phyloP scores from a whole-genome alignment of 192 early-diverging fungal species.

The Chytriomyces hyalinus region DNA sequence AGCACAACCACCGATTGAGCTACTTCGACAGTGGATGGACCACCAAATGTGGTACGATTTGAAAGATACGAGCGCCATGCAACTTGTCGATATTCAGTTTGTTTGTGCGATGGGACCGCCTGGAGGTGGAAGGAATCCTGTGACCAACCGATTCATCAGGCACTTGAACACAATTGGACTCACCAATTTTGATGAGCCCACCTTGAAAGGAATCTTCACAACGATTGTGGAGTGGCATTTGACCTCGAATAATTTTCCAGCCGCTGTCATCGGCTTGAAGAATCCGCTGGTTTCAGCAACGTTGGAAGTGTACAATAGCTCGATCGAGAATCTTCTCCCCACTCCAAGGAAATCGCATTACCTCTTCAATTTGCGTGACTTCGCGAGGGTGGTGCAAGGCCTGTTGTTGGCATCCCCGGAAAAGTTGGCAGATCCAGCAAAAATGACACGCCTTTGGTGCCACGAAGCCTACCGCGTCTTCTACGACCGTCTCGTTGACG shows the following conservation, averaged over 20 bases:
- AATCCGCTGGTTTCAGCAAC: conserved; percentile 49
- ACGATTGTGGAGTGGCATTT: conserved; percentile 67
- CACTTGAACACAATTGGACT: conserved; percentile 64
- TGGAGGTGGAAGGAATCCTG: conserved; percentile 63
- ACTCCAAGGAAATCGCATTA: conserved; percentile 67
- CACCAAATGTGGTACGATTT: conserved; percentile 59
- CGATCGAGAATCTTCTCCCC: conserved; percentile 60
- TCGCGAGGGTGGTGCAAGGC: conserved; percentile 64
- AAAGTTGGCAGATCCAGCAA: conserved; percentile 49
- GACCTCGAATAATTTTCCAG: conserved; percentile 47
- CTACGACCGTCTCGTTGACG: conserved; percentile 65
- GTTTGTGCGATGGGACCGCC: conserved; percentile 67
- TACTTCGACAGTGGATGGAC: conserved; percentile 67
- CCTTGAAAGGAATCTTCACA: conserved; percentile 61
- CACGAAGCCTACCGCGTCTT: conserved; percentile 65
- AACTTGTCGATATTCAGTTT: conserved; percentile 64
- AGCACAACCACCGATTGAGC: conserved; percentile 65
- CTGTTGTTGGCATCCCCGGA: conserved; percentile 55
- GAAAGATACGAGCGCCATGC: conserved; percentile 63
- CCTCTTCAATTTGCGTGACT: conserved; percentile 65
- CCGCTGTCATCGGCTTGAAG: conserved; percentile 43
- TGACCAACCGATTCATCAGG: conserved; percentile 60
- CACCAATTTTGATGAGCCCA: conserved; percentile 58
- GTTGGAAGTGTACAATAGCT: conserved; percentile 57
- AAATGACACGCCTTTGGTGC: conserved; percentile 62